Base-by-base conservation (phyloP, 164 flowering plant species). In the Dillenia turbinata region DNA sequence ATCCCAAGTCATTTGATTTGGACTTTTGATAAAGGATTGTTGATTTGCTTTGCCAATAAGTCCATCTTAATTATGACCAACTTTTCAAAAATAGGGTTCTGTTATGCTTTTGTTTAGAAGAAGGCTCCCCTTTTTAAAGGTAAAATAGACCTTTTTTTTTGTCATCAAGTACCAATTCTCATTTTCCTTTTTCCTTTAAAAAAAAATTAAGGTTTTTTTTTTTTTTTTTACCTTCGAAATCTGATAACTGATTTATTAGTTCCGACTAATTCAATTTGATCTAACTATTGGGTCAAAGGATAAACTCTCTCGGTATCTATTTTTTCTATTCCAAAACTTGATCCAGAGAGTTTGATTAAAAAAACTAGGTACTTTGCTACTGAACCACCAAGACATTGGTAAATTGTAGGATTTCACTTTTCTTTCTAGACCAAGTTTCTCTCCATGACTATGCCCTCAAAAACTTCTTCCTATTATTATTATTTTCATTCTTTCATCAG, bases 71-170 rank as follows among this genome's bases (percentile, higher is more conserved):
- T 52, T 52, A 15, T 26, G 33, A 5, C 24, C 9, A 0, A 1
- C 44, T 49, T 64, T 67, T 49, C 45, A n/a, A 22, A 12, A 19
- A 33, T n/a, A 8, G 54, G 22, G 47, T 52, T 43, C 58, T 44
- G 5, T 60, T 53, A 24, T 49, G 70, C 74, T 81, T 81, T 77
- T 73, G 81, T 73, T 60, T 58, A 56, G 66, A n/a, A 47, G 67
- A 78, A 77, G 79, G 44, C 70, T 81, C 74, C 49, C 12, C 71
- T 60, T 72, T 76, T 69, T 11, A 19, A 44, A 57, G 33, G 72
- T 61, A 61, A 72, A 65, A 14, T 54, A 45, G 12, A 1, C 56
- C 60, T 69, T 69, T 75, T 69, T 75, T 57, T 61, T 51, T 60
- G 44, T 26, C 33, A 26, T 26, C 33, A 1, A 26, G 33, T 1